These are phyloP conservation scores for Furcasterigmium furcatum DNA, from an alignment of 2,329 filamentous ascomycete species.

Conservation along the genomic window DNA sequence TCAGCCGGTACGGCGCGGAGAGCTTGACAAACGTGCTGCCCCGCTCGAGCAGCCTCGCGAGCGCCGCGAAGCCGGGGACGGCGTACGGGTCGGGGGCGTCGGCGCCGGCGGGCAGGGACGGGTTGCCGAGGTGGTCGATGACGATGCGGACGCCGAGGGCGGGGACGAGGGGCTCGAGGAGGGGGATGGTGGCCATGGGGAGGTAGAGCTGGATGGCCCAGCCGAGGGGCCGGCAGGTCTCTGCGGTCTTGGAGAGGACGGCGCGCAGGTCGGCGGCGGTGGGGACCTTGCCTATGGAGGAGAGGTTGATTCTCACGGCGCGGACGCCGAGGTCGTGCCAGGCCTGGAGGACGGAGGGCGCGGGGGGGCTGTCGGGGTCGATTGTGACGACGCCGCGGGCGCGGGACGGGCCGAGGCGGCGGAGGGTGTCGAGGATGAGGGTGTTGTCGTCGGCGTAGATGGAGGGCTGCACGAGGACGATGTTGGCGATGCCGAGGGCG, in stretches of 20 bases:
- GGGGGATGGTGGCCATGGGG: constrained; percentile 43
- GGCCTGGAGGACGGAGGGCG: constrained; percentile 30
- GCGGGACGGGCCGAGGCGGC: constrained; percentile 40
- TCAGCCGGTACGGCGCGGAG: constrained; percentile 56
- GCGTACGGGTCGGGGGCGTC: constrained; percentile 31
- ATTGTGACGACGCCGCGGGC: constrained; percentile 55
- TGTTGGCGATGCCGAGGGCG: constrained; percentile 46
- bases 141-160: constrained; percentile 48
- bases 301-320: constrained; percentile 58
- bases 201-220: constrained; percentile 61
- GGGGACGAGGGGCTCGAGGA: constrained; percentile 46
- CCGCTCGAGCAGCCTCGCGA: constrained; percentile 41
- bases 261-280: constrained; percentile 34
- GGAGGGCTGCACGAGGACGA: constrained; percentile 61
- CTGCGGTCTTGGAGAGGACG: constrained; percentile 43
- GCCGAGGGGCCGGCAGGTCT: constrained; percentile 41
- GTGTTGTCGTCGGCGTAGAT: constrained; percentile 60
- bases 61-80: constrained; percentile 44
- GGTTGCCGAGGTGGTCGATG: constrained; percentile 58
- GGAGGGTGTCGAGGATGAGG: constrained; percentile 52
- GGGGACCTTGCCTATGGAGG: constrained; percentile 44
- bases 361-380: constrained; percentile 34
- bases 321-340: constrained; percentile 59
- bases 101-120: constrained; percentile 20
- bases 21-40: constrained; percentile 55